These are phyloP conservation scores for Fragosphaeria purpurea DNA, from an alignment of 2,329 filamentous ascomycete species.

Conservation along the genomic window DNA sequence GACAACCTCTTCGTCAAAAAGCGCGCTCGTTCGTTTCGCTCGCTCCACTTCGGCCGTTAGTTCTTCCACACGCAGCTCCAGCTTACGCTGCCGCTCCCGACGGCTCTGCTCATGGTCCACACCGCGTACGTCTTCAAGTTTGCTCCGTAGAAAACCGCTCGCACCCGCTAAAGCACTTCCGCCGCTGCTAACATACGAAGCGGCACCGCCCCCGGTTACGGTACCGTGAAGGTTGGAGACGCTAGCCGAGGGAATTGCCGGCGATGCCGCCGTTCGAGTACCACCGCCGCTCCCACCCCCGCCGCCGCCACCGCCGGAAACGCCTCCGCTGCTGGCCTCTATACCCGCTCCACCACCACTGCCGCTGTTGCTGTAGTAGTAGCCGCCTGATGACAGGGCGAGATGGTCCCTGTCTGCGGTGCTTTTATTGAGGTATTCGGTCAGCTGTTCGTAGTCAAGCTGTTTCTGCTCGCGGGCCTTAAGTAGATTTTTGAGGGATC, in stretches of 20 bases:
- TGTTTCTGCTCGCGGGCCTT: constrained; percentile 96
- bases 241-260: neutral
- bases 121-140: constrained; percentile 92
- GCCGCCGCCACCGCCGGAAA: neutral
- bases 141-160: constrained; percentile 78
- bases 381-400: constrained; percentile 39
- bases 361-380: constrained; percentile 24
- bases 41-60: constrained; percentile 81
- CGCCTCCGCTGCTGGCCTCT: constrained; percentile 7
- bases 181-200: constrained; percentile 8
- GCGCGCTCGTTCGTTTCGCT: constrained; percentile 76
- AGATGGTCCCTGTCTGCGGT: constrained; percentile 77
- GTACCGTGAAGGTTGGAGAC: constrained; percentile 3
- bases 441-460: constrained; percentile 91
- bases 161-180: constrained; percentile 53
- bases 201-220: constrained; percentile 27
- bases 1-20: constrained; percentile 93
- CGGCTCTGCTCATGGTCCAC: constrained; percentile 92
- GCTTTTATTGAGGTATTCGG: constrained; percentile 89
- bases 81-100: constrained; percentile 75
- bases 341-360: constrained; percentile 15
- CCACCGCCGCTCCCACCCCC: neutral
- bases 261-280: too few relatives aligned
- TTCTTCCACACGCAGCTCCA: constrained; percentile 88
- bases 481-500: constrained; percentile 76